phyloP scores from a whole-genome alignment of 805 yeast genomes.

The Cyberlindnera japonica region DNA sequence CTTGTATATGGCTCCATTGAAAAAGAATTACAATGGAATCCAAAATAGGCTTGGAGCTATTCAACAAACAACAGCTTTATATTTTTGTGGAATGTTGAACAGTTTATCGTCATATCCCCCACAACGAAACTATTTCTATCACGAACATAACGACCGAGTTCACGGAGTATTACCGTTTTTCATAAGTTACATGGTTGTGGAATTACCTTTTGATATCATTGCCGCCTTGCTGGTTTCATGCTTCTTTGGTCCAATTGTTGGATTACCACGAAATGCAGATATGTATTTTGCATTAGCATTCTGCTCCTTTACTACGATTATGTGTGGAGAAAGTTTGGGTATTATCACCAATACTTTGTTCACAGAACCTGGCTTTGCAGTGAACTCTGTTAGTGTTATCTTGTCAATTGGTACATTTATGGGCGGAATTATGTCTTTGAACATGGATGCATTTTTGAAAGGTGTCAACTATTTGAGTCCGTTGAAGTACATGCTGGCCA shows the following conservation, averaged over 20 bases:
- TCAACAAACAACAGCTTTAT: slow-evolving; percentile 69
- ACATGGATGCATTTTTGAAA: slow-evolving; percentile 64
- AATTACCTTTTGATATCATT: slow-evolving; percentile 62
- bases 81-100: slow-evolving; percentile 78
- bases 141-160: slow-evolving; percentile 71
- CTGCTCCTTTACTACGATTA: slow-evolving; percentile 49
- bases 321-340: slow-evolving; percentile 84
- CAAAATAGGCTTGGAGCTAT: slow-evolving; percentile 70
- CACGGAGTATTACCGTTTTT: slow-evolving; percentile 69
- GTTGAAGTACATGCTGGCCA: slow-evolving; percentile 62
- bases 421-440: slow-evolving; percentile 80
- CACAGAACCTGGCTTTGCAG: slow-evolving; percentile 74
- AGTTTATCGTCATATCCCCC: slow-evolving; percentile 72
- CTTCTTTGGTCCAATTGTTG: slow-evolving; percentile 65
- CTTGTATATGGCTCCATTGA: slow-evolving; percentile 61
- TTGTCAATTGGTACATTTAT: slow-evolving; percentile 71
- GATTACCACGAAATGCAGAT: slow-evolving; percentile 63
- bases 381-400: slow-evolving; percentile 63
- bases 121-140: slow-evolving; percentile 74
- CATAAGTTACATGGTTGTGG: slow-evolving; percentile 53
- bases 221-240: slow-evolving; percentile 56
- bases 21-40: slow-evolving; percentile 45
- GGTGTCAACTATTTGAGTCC: slow-evolving; percentile 80
- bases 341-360: slow-evolving; percentile 73
- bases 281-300: slow-evolving; percentile 65